Evolutionary conservation across 2,329 filamentous ascomycete species (phyloP), one percentile per base, ranked within the genome.

Genomic region (Botryotinia convoluta): DNA sequence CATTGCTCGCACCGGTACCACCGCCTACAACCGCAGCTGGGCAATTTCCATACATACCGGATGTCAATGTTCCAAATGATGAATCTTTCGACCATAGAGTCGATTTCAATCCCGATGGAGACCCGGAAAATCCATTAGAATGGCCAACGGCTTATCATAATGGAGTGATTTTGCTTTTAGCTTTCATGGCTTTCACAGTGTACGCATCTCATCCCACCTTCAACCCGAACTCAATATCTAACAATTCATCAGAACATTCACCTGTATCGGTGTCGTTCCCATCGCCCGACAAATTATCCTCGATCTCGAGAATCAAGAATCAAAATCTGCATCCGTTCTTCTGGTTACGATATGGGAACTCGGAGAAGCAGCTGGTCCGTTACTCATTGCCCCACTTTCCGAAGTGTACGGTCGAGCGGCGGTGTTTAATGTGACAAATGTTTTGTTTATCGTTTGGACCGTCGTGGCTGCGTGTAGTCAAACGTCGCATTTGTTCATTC

Each of bases 151-250:
- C 81, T 2, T 87, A 86, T 80, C 88, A 88, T 79, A 87, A 86
- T 85, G 80, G 82, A 37, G 83, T 89, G 68, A 86, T 88, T n/a
- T 77, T 81, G 29, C 78, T 90, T 51, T 82, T 89, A 42, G 85
- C 86, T 32, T 82, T 86, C 68, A 87, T 86, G 83, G 85, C 86
- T 0, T 89, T 89, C 74, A 87, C 86, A 0, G 87, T 89, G 86
- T 88, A 83, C 37, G 83, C 12, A 54, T 37, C 20, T 16, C 44
- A 26, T 22, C 54, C 54, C 26, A 44, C 51, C 37, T 35, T 45
- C 22, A 22, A 62, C 7, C 18, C 3, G 2, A 69, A 60, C 48
- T 10, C 3, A 72, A 51, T 60, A 70, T 22, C 32, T 32, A 32
- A 71, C 39, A 54, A 37, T 60, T 54, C 67, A 51, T n/a, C 71